Evolutionary conservation across 202 grass and related monocot species (phyloP), one percentile per base, ranked within the genome.

Genomic region (Setaria italica): DNA sequence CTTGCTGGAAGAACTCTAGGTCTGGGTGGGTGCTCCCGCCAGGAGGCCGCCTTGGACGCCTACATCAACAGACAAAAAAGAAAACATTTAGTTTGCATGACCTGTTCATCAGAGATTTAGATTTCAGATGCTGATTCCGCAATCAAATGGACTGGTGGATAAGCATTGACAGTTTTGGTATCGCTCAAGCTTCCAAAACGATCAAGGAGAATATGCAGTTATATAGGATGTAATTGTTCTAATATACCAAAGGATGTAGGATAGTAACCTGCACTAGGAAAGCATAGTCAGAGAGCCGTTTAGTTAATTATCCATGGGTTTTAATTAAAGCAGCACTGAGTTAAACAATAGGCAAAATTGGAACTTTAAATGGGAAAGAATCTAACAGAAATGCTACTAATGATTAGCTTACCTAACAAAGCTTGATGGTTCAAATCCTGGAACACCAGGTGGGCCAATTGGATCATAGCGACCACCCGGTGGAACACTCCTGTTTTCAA

Each of bases 381-480:
- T 80, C 13, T 53, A 5, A 35, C 21, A 29, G 21, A 80, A 77
- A 89, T 71, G 53, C 35, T 48, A 17, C 35, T n/a, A 71, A 78
- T 46, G 79, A 87, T 62, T 70, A 72, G 48, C 49, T 85, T 92
- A 94, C 91, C 91, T 98, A 69, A 85, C 85, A 87, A 95, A 95
- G 34, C 82, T 90, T 82, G 86, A 83, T 73, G 90, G 96, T 47
- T 95, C 96, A 82, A 98, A 95, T 9, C 93, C 95, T 84, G 93
- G 91, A 62, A 95, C 76, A 82, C 80, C 91, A 11, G 96, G 90
- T 11, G 96, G 96, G 41, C 91, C 93, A 68, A 95, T 95, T 32
- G 93, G 96, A 84, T 98, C 96, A 48, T 85, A 98, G 21, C 91
- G 84, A 20, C 82, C 85, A 70, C 96, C 93, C 0, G 82, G 91